Base-by-base conservation (phyloP, 1,284 basidiomycete species). In the Apiotrichum gracile region DNA sequence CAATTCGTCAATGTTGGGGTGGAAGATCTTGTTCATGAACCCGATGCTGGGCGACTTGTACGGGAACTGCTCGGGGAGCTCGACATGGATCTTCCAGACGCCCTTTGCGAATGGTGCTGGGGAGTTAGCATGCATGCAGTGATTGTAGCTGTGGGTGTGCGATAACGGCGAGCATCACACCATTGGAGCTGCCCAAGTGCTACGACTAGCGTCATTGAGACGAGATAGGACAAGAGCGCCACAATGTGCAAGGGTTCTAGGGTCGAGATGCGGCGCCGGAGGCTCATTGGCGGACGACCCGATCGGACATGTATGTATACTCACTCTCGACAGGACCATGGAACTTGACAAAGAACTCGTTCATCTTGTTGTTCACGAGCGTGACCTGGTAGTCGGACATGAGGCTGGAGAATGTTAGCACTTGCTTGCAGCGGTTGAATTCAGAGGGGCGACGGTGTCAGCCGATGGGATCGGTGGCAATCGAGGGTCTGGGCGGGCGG, bases 21-120 rank as follows among this genome's bases (percentile, higher is more conserved):
- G 94, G 74, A 97, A 98, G 72, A 98, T 97, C 85, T 97, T 97
- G 83, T 98, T 98, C 91, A 97, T 94, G 77, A 98, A 98, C 1
- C 94, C 94, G 65, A 98, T 98, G 68, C 91, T 94, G 3, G 96
- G 94, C 31, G 91, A 94, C 77, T 98, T 98, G 84, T 88, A 98
- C 1, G 94, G 96, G 70, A 98, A 98, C 75, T 96, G 91, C 67
- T 97, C 92, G 5, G 96, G 94, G n/a, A 98, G 81, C 72, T 98
- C 96, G 55, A 98, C 96, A 68, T 97, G 96, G 57, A 98, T 93
- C 82, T 94, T 97, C 94, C 94, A 98, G 42, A 93, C 88, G 40
- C 96, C 94, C 46, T 89, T 88, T 25, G 87, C 85, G 69, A 97
- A 98, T 1, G 93, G 94, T 41, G 94, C 94, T 97, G 68, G 16